phyloP scores from a whole-genome alignment of 768 basidiomycete genomes.

The Lactarius tabidus region DNA sequence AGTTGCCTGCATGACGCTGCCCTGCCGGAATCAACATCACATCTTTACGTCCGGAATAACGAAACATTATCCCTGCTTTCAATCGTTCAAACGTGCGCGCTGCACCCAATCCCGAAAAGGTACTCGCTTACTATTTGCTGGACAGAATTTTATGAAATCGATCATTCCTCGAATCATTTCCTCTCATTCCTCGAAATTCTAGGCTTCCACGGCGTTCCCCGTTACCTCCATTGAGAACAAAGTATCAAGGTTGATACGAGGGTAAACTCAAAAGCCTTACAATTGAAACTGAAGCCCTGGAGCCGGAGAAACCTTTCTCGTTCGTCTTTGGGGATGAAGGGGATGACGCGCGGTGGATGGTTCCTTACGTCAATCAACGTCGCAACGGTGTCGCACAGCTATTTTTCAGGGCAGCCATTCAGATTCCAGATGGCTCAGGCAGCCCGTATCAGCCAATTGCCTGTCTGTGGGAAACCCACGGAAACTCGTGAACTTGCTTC shows the following conservation, averaged over 20 bases:
- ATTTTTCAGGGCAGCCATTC: neutral
- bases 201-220: neutral
- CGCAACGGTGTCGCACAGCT: neutral
- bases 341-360: neutral
- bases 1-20: neutral
- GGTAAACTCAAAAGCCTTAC: neutral
- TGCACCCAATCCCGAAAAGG: neutral
- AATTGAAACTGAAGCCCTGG: neutral
- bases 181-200: neutral
- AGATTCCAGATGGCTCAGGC: too few species aligned
- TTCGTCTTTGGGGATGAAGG: neutral
- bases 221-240: neutral
- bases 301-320: neutral
- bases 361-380: neutral
- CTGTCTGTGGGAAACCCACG: neutral
- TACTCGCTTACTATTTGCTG: too few species aligned
- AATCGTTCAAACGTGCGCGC: neutral
- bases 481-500: neutral
- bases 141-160: neutral
- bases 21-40: neutral
- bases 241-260: neutral
- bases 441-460: neutral
- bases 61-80: neutral
- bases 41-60: slow-evolving; percentile 8
- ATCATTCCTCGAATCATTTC: neutral